Evolutionary conservation across 2,329 filamentous ascomycete species (phyloP), one percentile per base, ranked within the genome.

Genomic region (Lachnellula hyalina): DNA sequence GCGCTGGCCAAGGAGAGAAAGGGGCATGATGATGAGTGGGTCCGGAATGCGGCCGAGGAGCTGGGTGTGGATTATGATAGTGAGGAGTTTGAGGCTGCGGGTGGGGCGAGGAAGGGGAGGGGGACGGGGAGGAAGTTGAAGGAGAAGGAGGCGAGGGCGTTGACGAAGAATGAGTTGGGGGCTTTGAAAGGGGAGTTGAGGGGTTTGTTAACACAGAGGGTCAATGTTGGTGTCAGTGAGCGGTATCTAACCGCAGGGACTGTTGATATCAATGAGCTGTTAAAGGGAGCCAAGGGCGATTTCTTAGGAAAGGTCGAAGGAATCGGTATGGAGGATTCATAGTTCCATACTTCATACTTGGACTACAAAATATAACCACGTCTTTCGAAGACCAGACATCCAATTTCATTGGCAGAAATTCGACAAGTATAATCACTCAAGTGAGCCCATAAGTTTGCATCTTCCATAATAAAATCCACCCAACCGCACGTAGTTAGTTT

Each of bases 11-110:
- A 96, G 73, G 90, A 95, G 68, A 96, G 93, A 73, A 84, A 86
- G 9, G 83, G 83, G 53, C 87, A 87, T 65, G 89, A 96, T 63
- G 89, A 96, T 62, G 84, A 90, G 53, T 94, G 92, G 84, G 76
- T 97, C 64, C 83, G 84, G 44, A 83, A 82, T 47, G 92, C 91
- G 0, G 94, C 94, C 0, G 91, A 96, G 55, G 93, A 97, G 61
- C 78, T 99, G 0, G 94, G 94, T 0, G 89, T 97, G 0, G 93
- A 96, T 51, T 96, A 96, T 68, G 91, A 97, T 68, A 88, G 84
- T 57, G 91, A 96, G 36, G 90, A 95, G 46, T 86, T 96, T 58
- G 88, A 87, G 61, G 72, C 79, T 40, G 78, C 77, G 1, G 74
- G 73, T 7, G 82, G 84, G 6, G 78, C 76, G 52, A 79, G 80